A percentile compares a stretch with the other conserved stretches of the same genome.
Conservation (phyloP, 177 flowering plant species). For the Vitis hybrid region DNA sequence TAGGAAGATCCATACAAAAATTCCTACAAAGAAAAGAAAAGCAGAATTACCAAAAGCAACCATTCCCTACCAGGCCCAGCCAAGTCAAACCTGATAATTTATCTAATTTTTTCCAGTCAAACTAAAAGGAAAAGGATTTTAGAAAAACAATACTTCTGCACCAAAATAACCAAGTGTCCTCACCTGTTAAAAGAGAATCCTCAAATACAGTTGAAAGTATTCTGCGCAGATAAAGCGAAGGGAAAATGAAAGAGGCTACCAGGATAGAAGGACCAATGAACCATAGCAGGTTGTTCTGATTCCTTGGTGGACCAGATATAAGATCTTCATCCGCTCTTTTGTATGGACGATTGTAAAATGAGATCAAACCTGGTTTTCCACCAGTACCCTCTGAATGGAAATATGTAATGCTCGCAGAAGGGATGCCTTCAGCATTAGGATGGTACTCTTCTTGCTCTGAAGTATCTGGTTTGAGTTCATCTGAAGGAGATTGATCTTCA, state of each 20-base stretch:
- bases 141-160: neutral
- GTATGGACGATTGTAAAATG: constrained; percentile 56
- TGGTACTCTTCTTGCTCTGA: constrained; percentile 31
- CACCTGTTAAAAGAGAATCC: constrained; percentile 91
- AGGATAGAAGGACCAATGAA: constrained; percentile 79
- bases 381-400: constrained; percentile 26
- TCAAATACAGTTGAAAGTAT: constrained; percentile 83
- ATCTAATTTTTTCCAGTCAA: too few species aligned
- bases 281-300: constrained; percentile 49
- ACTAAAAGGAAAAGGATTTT: neutral
- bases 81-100: too few species aligned
- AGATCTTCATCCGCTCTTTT: constrained; percentile 25
- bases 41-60: too few species aligned
- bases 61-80: too few species aligned
- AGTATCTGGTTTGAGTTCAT: constrained; percentile 34
- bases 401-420: constrained; percentile 24
- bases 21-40: too few species aligned
- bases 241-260: constrained; percentile 84
- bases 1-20: too few species aligned
- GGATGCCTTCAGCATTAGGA: constrained; percentile 25
- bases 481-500: constrained; percentile 30
- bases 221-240: constrained; percentile 84
- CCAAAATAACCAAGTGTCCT: neutral
- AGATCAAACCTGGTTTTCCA: constrained; percentile 82
- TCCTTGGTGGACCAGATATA: constrained; percentile 23